These are phyloP conservation scores for Microbotryum intermedium DNA, from an alignment of 1,284 basidiomycete genomes.

Conservation along the genomic window DNA sequence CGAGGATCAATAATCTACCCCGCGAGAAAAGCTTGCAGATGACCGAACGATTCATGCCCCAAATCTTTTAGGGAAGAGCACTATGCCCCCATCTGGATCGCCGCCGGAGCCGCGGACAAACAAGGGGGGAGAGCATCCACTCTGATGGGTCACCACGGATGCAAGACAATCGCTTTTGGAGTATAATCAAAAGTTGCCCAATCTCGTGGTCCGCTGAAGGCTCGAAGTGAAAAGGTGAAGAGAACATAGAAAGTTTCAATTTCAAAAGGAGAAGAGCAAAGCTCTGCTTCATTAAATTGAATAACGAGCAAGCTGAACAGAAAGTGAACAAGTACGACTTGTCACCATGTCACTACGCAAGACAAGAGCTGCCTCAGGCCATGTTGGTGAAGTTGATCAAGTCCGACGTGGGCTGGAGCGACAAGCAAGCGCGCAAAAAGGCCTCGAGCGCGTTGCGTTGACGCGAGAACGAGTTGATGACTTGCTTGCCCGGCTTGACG, in stretches of 20 bases:
- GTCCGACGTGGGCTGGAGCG: constrained; percentile 71
- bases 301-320: no score
- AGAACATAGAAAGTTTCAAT: no score
- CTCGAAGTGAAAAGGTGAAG: no score
- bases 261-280: no score
- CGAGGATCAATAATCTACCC: no score
- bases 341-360: no score
- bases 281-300: no score
- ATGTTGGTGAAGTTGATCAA: constrained; percentile 46
- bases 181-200: constrained; percentile 2
- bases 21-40: no score
- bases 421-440: constrained; percentile 78
- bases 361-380: not conserved
- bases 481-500: constrained; percentile 89
- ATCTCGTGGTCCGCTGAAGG: no score
- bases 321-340: not conserved
- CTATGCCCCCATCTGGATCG: constrained; percentile 59
- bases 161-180: constrained; percentile 31
- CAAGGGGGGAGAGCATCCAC: constrained; percentile 31
- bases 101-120: constrained; percentile 58
- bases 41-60: no score
- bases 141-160: constrained; percentile 29
- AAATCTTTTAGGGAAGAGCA: constrained; percentile 54
- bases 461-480: constrained; percentile 89
- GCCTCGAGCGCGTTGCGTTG: constrained; percentile 90